Percentiles rank a stretch among this genome's conserved stretches.
phyloP scores from a whole-genome alignment of 371 early-diverging fungal genomes.

The Gilbertella persicaria region DNA sequence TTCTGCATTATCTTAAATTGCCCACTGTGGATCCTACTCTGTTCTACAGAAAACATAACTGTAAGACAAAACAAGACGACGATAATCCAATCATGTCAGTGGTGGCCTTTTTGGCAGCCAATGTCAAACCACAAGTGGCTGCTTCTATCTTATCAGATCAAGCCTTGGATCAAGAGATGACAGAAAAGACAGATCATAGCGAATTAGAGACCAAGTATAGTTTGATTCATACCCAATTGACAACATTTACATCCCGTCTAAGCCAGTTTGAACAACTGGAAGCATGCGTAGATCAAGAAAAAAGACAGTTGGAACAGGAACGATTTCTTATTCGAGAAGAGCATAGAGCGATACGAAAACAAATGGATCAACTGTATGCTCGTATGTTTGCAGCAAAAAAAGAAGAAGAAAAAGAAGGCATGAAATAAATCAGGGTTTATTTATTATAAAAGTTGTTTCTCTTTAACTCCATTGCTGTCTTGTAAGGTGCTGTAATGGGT shows the following conservation, averaged over 20 bases:
- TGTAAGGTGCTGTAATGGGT: slow-evolving; percentile 91
- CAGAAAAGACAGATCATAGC: slow-evolving; percentile 2
- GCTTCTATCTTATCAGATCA: slow-evolving; percentile 59
- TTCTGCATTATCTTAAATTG: slow-evolving; percentile 42
- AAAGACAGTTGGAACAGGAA: slow-evolving; percentile 82
- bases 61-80: slow-evolving; percentile 60
- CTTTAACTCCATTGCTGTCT: slow-evolving; percentile 82
- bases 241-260: slow-evolving; percentile 77
- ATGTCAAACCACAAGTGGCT: slow-evolving; percentile 94
- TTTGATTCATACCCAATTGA: slow-evolving; percentile 77
- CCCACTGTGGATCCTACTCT: slow-evolving; percentile 70
- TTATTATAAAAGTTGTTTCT: slow-evolving; percentile 67
- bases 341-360: slow-evolving; percentile 12
- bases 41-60: slow-evolving; percentile 41
- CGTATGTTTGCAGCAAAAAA: slow-evolving; percentile 18
- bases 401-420: too few relatives aligned
- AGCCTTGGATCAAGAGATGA: slow-evolving; percentile 45
- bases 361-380: slow-evolving; percentile 20
- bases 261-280: slow-evolving; percentile 77
- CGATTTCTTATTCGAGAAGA: slow-evolving; percentile 34
- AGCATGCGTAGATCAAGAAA: slow-evolving; percentile 60
- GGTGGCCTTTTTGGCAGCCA: slow-evolving; percentile 93
- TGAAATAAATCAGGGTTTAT: neutral
- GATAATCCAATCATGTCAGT: slow-evolving; percentile 97
- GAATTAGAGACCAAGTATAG: slow-evolving; percentile 13